phyloP scores from a whole-genome alignment of 805 yeast genomes.

The Helenozyma baotianmanensis region DNA sequence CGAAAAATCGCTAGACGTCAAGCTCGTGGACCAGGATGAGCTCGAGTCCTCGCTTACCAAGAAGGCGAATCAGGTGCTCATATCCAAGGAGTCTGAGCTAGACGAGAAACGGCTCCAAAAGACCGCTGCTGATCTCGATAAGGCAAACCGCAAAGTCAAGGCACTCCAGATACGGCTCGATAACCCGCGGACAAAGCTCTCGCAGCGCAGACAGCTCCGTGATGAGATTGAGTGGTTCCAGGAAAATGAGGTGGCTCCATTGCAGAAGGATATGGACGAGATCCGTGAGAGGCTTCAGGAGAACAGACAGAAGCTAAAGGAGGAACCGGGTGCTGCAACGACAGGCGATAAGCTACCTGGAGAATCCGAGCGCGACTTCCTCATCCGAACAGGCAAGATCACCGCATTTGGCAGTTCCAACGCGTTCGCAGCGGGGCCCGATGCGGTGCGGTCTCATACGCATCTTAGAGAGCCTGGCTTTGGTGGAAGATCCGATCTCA shows the following conservation, averaged over 20 bases:
- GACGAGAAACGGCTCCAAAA: slow-evolving; percentile 76
- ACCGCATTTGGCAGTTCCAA: slow-evolving; percentile 84
- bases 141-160: slow-evolving; percentile 39
- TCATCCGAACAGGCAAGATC: slow-evolving; percentile 84
- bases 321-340: not conserved
- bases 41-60: slow-evolving; percentile 71
- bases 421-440: slow-evolving; percentile 42
- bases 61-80: slow-evolving; percentile 60
- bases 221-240: slow-evolving; percentile 52
- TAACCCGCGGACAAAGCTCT: slow-evolving; percentile 56
- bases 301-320: slow-evolving; percentile 34
- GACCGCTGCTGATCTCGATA: slow-evolving; percentile 45
- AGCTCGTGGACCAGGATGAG: slow-evolving; percentile 71
- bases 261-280: slow-evolving; percentile 61
- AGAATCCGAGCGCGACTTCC: slow-evolving; percentile 76
- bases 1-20: slow-evolving; percentile 19
- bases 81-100: slow-evolving; percentile 60
- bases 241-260: slow-evolving; percentile 46
- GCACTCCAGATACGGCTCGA: slow-evolving; percentile 45
- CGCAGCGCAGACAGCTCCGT: slow-evolving; percentile 52
- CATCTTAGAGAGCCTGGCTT: slow-evolving; percentile 50
- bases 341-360: slow-evolving; percentile 47
- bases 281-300: slow-evolving; percentile 33
- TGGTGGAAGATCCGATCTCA: slow-evolving; percentile 5
- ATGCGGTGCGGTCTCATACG: slow-evolving; percentile 32